A percentile compares a stretch with the other conserved stretches of the same genome.
These are phyloP conservation scores for Cystobasidium tubakii DNA, from an alignment of 768 basidiomycete genomes.

Conservation along the genomic window DNA sequence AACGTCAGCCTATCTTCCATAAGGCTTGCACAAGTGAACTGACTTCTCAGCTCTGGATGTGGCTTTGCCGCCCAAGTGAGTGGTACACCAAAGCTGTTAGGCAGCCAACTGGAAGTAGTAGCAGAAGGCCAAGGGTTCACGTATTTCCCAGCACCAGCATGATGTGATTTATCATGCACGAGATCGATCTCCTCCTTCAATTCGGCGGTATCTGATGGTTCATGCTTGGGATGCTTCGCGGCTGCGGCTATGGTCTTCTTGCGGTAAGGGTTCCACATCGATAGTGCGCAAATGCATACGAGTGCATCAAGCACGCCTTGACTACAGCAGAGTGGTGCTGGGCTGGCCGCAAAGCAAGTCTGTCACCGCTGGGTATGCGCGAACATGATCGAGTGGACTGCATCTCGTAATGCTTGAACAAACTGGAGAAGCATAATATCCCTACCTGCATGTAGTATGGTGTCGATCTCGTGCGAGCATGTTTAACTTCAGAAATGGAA, in stretches of 20 bases:
- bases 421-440: too few relatives aligned
- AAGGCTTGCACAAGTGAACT: too few relatives aligned
- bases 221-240: background rate
- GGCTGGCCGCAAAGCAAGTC: background rate
- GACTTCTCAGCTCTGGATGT: constrained; percentile 20
- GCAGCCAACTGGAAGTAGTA: constrained; percentile 20
- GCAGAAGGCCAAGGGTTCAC: constrained; percentile 35
- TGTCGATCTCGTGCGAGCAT: too few relatives aligned
- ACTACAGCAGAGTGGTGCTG: too few relatives aligned
- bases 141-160: constrained; percentile 7
- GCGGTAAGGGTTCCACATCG: background rate
- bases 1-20: background rate
- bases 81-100: constrained; percentile 12
- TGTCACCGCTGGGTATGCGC: background rate
- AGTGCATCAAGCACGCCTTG: background rate
- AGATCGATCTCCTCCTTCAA: background rate
- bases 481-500: too few relatives aligned
- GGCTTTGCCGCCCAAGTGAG: constrained; percentile 15
- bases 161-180: constrained; percentile 21
- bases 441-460: too few relatives aligned
- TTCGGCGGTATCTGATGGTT: background rate
- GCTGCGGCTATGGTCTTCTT: background rate
- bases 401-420: too few relatives aligned
- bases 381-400: background rate
- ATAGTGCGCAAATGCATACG: background rate